Evolutionary conservation across 73 alveolate genomes (phyloP).

Genomic region (Tetrahymena thermophila): DNA sequence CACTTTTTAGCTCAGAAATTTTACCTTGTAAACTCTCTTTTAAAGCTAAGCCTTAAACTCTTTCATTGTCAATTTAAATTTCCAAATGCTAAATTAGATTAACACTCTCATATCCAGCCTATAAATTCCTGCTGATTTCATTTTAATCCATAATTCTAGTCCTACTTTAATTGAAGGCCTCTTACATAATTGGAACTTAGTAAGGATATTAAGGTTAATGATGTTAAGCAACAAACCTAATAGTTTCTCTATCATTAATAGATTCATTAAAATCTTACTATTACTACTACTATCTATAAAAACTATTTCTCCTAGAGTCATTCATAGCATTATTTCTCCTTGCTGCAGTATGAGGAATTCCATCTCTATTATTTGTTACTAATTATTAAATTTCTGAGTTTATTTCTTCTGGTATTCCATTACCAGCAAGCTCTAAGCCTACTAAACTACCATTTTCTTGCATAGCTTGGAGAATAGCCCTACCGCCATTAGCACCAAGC

Average conservation of each 20-base stretch:
- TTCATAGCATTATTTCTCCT: neutral
- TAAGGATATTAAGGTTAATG: neutral
- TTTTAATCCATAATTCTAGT: neutral
- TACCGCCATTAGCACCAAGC: constrained; percentile 16
- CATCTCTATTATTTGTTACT: constrained; percentile 5
- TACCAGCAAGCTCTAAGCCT: constrained; percentile 22
- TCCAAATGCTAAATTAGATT: neutral
- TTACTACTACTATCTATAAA: neutral
- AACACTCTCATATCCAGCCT: neutral
- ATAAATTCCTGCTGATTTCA: neutral
- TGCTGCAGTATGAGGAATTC: neutral
- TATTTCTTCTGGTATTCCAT: constrained; percentile 35
- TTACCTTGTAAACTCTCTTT: neutral
- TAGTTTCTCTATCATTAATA: neutral
- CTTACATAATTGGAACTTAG: neutral
- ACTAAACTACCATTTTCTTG: constrained; percentile 9
- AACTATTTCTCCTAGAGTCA: neutral
- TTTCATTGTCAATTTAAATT: neutral
- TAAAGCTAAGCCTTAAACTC: neutral
- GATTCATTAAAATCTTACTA: neutral
- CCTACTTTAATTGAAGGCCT: neutral
- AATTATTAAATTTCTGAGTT: constrained; percentile 14
- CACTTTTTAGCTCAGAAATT: neutral
- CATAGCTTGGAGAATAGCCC: constrained; percentile 14
- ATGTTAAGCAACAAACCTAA: neutral